Evolutionary conservation across 306 rosid species (phyloP).

Genomic region (Trifolium fragiferum): DNA sequence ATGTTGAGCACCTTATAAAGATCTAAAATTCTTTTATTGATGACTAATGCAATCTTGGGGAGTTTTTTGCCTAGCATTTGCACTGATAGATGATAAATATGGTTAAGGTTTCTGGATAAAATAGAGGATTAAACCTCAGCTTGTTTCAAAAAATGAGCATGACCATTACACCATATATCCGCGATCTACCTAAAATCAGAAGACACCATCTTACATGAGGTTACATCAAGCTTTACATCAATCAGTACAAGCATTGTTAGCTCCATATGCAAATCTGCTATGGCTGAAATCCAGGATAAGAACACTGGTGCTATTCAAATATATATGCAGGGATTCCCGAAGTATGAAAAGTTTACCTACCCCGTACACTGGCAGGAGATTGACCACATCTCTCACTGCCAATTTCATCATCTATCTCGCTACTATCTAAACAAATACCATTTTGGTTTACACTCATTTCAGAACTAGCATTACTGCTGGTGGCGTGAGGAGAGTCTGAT

Average conservation of each 20-base stretch:
- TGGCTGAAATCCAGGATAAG: conserved; percentile 46
- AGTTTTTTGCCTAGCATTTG: background rate
- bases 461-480: conserved; percentile 95
- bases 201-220: conserved; percentile 49
- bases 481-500: conserved; percentile 90
- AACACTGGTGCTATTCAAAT: conserved; percentile 31
- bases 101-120: conserved; percentile 18
- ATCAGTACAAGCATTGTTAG: conserved; percentile 59
- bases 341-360: conserved; percentile 52
- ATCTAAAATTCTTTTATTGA: too few species aligned
- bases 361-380: conserved; percentile 70
- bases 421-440: conserved; percentile 75
- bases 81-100: conserved; percentile 7
- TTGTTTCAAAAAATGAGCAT: conserved; percentile 50
- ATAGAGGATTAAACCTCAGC: conserved; percentile 37
- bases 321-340: conserved; percentile 37
- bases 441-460: conserved; percentile 93
- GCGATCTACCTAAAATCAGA: conserved; percentile 55
- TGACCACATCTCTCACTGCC: conserved; percentile 77
- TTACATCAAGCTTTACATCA: conserved; percentile 60
- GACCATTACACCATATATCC: conserved; percentile 49
- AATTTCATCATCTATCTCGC: conserved; percentile 77
- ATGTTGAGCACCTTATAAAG: too few species aligned
- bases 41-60: too few species aligned
- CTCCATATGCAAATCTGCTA: conserved; percentile 45